phyloP scores from a whole-genome alignment of 306 rosid species.

The Quercus cerris region DNA sequence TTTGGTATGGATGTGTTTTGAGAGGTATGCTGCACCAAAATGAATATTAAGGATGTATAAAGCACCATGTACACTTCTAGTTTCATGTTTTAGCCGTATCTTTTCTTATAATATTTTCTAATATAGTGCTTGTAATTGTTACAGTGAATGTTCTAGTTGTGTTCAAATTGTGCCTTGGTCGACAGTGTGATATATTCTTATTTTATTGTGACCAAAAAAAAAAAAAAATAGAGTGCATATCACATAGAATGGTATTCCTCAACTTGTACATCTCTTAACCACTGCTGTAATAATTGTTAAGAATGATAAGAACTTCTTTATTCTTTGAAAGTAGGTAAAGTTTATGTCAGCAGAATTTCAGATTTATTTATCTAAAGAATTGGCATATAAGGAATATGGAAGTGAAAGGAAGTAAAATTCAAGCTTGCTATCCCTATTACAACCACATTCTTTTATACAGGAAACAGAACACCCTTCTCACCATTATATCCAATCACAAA shows the following conservation, averaged over 20 bases:
- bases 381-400: neutral
- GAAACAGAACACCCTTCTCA: neutral
- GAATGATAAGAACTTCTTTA: neutral
- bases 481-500: neutral
- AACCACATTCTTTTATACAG: neutral
- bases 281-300: neutral
- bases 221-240: neutral
- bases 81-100: neutral
- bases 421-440: neutral
- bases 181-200: neutral
- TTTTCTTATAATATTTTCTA: neutral
- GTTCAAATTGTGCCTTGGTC: neutral
- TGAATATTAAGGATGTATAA: neutral
- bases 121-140: neutral
- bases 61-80: neutral
- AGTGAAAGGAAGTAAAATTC: neutral
- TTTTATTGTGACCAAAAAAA: neutral
- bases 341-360: neutral
- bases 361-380: neutral
- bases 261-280: neutral
- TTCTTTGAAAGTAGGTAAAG: neutral
- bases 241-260: neutral
- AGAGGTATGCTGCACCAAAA: conserved; percentile 54
- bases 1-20: conserved; percentile 97
- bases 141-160: neutral